Evolutionary conservation across 805 yeast genomes (phyloP).

Genomic region (Jamesozyma lodderae): DNA sequence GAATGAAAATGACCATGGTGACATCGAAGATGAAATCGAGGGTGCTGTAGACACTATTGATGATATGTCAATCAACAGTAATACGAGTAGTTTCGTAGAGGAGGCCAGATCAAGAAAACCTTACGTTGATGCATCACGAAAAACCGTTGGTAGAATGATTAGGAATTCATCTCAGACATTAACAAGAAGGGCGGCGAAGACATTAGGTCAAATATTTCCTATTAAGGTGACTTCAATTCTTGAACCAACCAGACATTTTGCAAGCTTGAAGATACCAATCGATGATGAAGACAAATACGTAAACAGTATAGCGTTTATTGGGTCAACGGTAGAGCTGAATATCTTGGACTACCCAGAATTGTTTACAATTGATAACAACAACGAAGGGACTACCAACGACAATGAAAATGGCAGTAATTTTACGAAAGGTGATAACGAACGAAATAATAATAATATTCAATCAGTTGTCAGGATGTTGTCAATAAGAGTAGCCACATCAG

Average conservation of each 20-base stretch:
- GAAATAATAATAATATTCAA: neutral
- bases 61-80: neutral
- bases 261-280: conserved; percentile 68
- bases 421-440: neutral
- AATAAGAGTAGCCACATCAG: conserved; percentile 64
- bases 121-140: conserved; percentile 57
- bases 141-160: conserved; percentile 66
- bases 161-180: conserved; percentile 69
- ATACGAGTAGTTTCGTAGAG: neutral
- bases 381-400: neutral
- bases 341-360: conserved; percentile 25
- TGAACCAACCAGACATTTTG: conserved; percentile 89
- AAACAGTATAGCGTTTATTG: conserved; percentile 26
- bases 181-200: conserved; percentile 76
- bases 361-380: conserved; percentile 10
- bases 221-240: conserved; percentile 64
- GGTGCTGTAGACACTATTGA: conserved; percentile 3
- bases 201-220: conserved; percentile 82
- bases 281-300: conserved; percentile 11
- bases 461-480: conserved; percentile 29
- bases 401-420: neutral
- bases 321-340: conserved; percentile 28
- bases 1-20: too few relatives aligned
- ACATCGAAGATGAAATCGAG: neutral
- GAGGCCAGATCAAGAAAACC: conserved; percentile 33